Percentiles rank a stretch among this genome's conserved stretches.
Evolutionary conservation across 73 alveolate genomes (phyloP).

Genomic region (Vitrella brassicaformis): DNA sequence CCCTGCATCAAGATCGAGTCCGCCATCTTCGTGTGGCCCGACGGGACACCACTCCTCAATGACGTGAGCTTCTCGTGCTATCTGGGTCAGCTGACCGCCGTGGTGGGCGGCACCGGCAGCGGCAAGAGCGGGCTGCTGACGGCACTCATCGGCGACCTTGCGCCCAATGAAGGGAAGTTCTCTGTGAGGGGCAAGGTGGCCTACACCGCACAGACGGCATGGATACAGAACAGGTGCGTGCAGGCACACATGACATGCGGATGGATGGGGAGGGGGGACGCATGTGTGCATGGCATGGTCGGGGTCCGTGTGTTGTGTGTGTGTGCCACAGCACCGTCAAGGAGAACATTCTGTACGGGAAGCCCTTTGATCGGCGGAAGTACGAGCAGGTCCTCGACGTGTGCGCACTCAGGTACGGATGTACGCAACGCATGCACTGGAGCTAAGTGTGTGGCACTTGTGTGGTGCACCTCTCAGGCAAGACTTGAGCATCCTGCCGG

Average conservation of each 20-base stretch:
- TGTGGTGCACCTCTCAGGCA: no score
- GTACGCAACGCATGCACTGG: no score
- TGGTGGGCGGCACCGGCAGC: constrained; percentile 14
- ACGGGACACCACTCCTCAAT: constrained; percentile 1
- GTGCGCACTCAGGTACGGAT: constrained; percentile 39
- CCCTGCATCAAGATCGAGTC: no score
- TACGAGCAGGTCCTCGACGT: constrained; percentile 37
- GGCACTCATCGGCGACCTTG: constrained; percentile 15
- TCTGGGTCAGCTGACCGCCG: constrained; percentile 11
- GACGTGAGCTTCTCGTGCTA: constrained; percentile 15
- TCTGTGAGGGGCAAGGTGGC: constrained; percentile 11
- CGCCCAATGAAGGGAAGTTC: constrained; percentile 1
- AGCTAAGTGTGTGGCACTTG: no score
- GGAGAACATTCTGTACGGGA: constrained; percentile 55
- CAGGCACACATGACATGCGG: no score
- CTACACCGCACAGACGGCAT: constrained; percentile 53
- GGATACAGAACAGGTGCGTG: constrained; percentile 58
- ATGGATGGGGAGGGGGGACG: no score
- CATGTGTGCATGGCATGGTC: no score
- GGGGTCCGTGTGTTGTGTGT: no score
- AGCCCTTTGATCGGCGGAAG: constrained; percentile 27
- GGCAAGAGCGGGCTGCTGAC: constrained; percentile 28
- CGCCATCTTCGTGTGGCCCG: constrained; percentile 19
- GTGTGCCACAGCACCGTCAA: constrained; percentile 42
- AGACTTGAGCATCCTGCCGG: constrained; percentile 49